phyloP scores from a whole-genome alignment of 2,329 filamentous ascomycete species.

The Teratosphaeria gauchensis region DNA sequence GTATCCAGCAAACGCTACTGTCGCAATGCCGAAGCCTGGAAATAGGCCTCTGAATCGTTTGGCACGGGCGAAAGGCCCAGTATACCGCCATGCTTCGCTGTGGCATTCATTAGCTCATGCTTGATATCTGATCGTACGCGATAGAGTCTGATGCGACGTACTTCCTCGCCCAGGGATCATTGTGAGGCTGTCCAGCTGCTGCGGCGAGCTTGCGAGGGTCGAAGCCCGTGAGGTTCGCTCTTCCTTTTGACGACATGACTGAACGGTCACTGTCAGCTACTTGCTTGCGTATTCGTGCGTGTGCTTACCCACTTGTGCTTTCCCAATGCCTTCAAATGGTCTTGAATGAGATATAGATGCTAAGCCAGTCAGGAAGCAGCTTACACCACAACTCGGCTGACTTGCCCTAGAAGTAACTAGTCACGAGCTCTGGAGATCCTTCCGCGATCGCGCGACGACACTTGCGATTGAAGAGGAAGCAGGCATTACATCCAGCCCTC shows the following conservation, averaged over 20 bases:
- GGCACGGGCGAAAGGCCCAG: conserved; percentile 73
- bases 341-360: not conserved
- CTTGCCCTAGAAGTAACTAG: not conserved
- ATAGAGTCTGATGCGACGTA: conserved; percentile 31
- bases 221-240: conserved; percentile 83
- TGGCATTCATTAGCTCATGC: not conserved
- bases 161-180: conserved; percentile 55
- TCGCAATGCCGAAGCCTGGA: conserved; percentile 85
- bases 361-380: not conserved
- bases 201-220: conserved; percentile 71
- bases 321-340: not conserved
- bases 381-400: not conserved
- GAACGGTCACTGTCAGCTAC: not conserved
- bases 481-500: no score
- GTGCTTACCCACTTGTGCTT: not conserved
- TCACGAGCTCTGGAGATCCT: not conserved
- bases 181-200: conserved; percentile 52
- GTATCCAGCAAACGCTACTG: conserved; percentile 83
- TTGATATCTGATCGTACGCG: conserved; percentile 1
- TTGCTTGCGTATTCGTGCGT: not conserved
- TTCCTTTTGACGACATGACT: conserved; percentile 16
- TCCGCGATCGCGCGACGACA: not conserved
- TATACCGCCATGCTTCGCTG: conserved; percentile 94
- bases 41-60: conserved; percentile 83
- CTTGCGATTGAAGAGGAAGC: not conserved